Percentiles rank a stretch among this genome's conserved stretches.
Evolutionary conservation across 768 basidiomycete species (phyloP).

Genomic region (Hericium rajendrae): DNA sequence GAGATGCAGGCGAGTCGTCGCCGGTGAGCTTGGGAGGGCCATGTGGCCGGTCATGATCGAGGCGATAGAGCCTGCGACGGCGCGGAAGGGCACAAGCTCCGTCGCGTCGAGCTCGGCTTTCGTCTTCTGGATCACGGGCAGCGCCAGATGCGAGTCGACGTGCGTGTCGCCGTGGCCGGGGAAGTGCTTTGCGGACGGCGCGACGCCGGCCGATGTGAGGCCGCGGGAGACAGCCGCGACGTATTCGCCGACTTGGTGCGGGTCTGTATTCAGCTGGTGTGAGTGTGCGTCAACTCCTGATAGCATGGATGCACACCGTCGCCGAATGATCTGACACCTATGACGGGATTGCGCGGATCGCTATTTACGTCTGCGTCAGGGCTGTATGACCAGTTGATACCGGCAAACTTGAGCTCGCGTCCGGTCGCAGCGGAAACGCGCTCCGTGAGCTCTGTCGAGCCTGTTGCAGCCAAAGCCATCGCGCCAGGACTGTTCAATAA

Average conservation of each 20-base stretch:
- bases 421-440: constrained; percentile 41
- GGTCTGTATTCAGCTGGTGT: constrained; percentile 30
- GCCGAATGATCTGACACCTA: constrained; percentile 64
- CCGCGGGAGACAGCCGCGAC: constrained; percentile 39
- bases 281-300: neutral
- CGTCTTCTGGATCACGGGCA: constrained; percentile 50
- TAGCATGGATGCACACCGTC: constrained; percentile 34
- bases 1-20: constrained; percentile 47
- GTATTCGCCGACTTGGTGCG: constrained; percentile 38
- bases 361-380: constrained; percentile 68
- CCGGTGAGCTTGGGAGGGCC: constrained; percentile 53
- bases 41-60: constrained; percentile 71
- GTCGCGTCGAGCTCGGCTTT: constrained; percentile 29
- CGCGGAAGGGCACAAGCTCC: constrained; percentile 51
- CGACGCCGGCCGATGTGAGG: constrained; percentile 38
- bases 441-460: constrained; percentile 34
- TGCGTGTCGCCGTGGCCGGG: constrained; percentile 70
- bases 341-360: constrained; percentile 61
- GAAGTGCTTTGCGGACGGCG: constrained; percentile 62
- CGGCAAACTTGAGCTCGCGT: constrained; percentile 45
- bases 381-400: constrained; percentile 63
- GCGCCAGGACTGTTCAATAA: constrained; percentile 48
- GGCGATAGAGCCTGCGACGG: constrained; percentile 32
- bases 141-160: constrained; percentile 58
- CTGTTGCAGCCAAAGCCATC: constrained; percentile 57